Evolutionary conservation across 768 basidiomycete genomes (phyloP), one percentile per base, ranked within the genome.

Genomic region (Amanita rubescens): DNA sequence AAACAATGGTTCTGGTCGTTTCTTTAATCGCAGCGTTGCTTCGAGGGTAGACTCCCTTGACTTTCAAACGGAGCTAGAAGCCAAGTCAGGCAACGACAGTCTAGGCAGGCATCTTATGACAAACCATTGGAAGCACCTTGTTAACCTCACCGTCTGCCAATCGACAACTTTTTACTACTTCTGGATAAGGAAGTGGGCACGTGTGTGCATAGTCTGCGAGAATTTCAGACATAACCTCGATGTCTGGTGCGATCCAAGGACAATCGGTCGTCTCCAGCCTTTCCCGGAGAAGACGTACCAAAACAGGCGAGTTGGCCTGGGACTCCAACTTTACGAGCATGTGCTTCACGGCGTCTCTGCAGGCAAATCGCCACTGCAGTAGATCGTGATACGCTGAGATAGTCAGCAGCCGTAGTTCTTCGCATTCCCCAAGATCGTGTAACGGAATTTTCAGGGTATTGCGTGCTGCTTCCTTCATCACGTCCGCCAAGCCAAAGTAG

Each of bases 391-490:
- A 41, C 12, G 35, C 50, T 2, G 11, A 37, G 14, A 6, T 12
- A 10, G 15, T 24, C 24, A 30, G 25, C 20, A 41, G 25, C 24
- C 1, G 50, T 19, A 42, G 24, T 4, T 51, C 35, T 10, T 17
- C 15, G 25, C 48, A 22, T 37, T 6, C 33, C 14, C 2, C 19
- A 49, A 9, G 15, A 30, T 30, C 27, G 27, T 8, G 5, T 30
- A 30, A 8, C n/a, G 37, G 37, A n/a, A n/a, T 15, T 5, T 38
- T 38, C 10, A 19, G 15, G 27, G 27, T 30, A 19, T 49, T 49
- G 8, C 37, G 33, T 11, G 57, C 57, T 12, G 57, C 33, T 44
- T 43, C 41, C 30, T 49, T 43, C n/a, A 50, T 45, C 14, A 58
- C 30, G 22, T 49, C 25, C 34, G 19, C 15, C 42, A 51, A 47